Percentiles rank a stretch among this genome's conserved stretches.
phyloP scores from a whole-genome alignment of 805 yeast genomes.

The Yamadazyma sp. region DNA sequence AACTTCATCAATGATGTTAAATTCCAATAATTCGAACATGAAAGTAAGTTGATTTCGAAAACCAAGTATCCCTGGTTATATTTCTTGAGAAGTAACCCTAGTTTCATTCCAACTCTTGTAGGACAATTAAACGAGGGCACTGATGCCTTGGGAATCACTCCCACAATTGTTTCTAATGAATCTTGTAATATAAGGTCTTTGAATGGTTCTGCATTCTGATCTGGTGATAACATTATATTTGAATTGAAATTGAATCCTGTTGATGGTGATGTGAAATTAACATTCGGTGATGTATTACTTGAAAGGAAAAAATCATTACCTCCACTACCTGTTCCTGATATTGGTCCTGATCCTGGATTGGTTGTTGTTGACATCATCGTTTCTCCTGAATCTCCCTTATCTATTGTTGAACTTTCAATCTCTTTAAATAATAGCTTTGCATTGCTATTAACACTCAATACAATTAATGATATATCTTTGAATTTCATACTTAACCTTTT shows the following conservation, averaged over 20 bases:
- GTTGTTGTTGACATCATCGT: not conserved
- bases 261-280: constrained; percentile 6
- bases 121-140: constrained; percentile 70
- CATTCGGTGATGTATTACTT: constrained; percentile 1
- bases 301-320: constrained; percentile 1
- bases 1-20: constrained; percentile 52
- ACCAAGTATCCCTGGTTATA: constrained; percentile 24
- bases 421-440: constrained; percentile 42
- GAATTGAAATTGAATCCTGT: constrained; percentile 4
- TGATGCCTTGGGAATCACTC: constrained; percentile 55
- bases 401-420: not conserved
- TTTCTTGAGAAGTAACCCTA: constrained; percentile 62
- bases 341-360: not conserved
- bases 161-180: constrained; percentile 50
- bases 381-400: not conserved
- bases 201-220: not conserved
- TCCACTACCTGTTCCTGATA: not conserved
- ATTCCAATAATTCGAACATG: constrained; percentile 69
- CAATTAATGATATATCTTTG: constrained; percentile 57
- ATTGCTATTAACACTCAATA: constrained; percentile 61
- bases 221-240: constrained; percentile 6
- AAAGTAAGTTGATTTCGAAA: constrained; percentile 64
- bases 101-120: constrained; percentile 63
- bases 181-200: constrained; percentile 40
- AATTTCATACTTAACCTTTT: constrained; percentile 63